A percentile compares a stretch with the other conserved stretches of the same genome.
Evolutionary conservation across 352 stramenopile species (phyloP).

Genomic region (Phytophthora constricta): DNA sequence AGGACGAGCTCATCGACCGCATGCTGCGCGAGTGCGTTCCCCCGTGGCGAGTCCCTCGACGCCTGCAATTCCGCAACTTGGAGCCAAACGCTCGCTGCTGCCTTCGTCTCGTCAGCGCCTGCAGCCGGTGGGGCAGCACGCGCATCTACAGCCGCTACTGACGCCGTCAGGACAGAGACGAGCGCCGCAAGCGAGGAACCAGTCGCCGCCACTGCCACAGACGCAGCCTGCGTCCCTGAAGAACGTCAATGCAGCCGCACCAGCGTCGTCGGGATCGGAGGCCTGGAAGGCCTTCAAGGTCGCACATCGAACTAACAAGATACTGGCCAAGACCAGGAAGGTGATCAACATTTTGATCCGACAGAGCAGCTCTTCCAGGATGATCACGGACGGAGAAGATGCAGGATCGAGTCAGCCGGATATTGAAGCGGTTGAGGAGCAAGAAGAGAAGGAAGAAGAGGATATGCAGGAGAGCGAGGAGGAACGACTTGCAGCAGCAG

Average conservation of each 20-base stretch:
- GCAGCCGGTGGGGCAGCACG: constrained; percentile 3
- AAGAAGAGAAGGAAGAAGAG: constrained; percentile 9
- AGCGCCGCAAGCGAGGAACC: constrained; percentile 21
- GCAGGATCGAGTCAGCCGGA: neutral
- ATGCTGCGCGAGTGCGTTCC: constrained; percentile 62
- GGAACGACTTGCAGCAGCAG: constrained; percentile 5
- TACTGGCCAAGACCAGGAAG: constrained; percentile 68
- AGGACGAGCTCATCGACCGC: constrained; percentile 58
- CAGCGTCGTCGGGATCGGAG: constrained; percentile 29
- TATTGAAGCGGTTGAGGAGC: neutral
- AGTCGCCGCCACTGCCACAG: constrained; percentile 24
- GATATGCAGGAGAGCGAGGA: constrained; percentile 17
- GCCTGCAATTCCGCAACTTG: neutral
- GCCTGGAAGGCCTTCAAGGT: constrained; percentile 71
- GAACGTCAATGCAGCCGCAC: constrained; percentile 17
- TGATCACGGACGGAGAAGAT: constrained; percentile 16
- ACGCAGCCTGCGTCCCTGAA: constrained; percentile 24
- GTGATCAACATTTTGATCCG: constrained; percentile 45
- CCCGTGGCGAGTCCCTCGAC: constrained; percentile 22
- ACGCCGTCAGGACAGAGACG: constrained; percentile 13
- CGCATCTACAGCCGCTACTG: constrained; percentile 5
- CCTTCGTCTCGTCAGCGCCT: constrained; percentile 25
- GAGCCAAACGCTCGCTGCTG: constrained; percentile 14
- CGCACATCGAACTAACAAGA: constrained; percentile 61
- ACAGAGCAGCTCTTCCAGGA: constrained; percentile 17